Percentiles rank a stretch among this genome's conserved stretches.
Evolutionary conservation across 345 rosid species (phyloP).

Genomic region (Citrus sp.): DNA sequence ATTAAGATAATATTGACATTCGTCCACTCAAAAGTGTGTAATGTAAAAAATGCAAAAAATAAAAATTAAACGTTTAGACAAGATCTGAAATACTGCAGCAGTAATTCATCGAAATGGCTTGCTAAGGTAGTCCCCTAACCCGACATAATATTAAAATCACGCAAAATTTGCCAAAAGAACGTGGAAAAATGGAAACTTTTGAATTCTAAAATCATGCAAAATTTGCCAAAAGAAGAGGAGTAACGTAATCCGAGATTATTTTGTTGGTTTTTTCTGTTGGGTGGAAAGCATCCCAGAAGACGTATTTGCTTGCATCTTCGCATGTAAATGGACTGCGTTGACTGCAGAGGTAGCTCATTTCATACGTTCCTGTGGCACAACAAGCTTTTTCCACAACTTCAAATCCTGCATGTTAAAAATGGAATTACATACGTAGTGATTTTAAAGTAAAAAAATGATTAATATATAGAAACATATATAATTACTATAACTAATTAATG

Average conservation of each 20-base stretch:
- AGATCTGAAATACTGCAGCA: not conserved
- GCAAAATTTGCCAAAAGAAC: constrained; percentile 20
- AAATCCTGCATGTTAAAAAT: constrained; percentile 37
- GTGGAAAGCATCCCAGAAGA: constrained; percentile 52
- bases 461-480: no score
- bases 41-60: not conserved
- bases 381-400: constrained; percentile 36
- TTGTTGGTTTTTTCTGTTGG: constrained; percentile 37
- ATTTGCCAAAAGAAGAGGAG: constrained; percentile 12
- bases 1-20: not conserved
- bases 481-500: no score
- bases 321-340: constrained; percentile 35
- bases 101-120: not conserved
- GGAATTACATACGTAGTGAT: not conserved
- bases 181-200: no score
- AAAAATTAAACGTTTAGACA: not conserved
- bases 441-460: not conserved
- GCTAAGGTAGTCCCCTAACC: not conserved
- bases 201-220: constrained; percentile 14
- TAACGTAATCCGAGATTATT: constrained; percentile 20
- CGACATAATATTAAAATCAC: not conserved
- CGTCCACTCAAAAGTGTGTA: not conserved
- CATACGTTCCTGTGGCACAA: constrained; percentile 57
- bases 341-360: constrained; percentile 52
- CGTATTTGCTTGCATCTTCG: constrained; percentile 43